Percentiles rank a stretch among this genome's conserved stretches.
Evolutionary conservation across 1,284 basidiomycete species (phyloP).

Genomic region (Somion occarium): DNA sequence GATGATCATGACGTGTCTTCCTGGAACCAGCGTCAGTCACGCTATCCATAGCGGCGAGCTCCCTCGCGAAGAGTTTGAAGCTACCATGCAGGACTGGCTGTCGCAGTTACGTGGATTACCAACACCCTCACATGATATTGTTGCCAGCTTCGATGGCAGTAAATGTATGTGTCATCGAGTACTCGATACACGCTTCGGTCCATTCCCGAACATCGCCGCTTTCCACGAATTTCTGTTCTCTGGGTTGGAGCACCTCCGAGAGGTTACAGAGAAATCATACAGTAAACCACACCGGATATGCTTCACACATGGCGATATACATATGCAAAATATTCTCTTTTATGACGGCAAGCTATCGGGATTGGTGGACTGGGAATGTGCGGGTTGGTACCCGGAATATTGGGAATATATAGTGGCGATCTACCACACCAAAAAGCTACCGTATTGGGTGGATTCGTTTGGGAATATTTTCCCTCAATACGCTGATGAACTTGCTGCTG

Average conservation of each 20-base stretch:
- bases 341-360: slow-evolving; percentile 7
- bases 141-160: slow-evolving; percentile 11
- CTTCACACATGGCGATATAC: slow-evolving; percentile 11
- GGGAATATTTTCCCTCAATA: neutral
- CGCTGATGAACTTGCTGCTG: neutral
- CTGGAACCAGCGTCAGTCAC: neutral
- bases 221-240: neutral
- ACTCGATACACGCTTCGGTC: slow-evolving; percentile 1
- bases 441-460: neutral
- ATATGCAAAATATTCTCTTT: slow-evolving; percentile 7
- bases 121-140: slow-evolving; percentile 8
- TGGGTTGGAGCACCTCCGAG: neutral
- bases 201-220: neutral
- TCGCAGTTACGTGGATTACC: slow-evolving; percentile 9
- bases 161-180: slow-evolving; percentile 5
- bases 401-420: slow-evolving; percentile 11
- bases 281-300: slow-evolving; percentile 1
- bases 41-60: neutral
- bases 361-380: slow-evolving; percentile 13
- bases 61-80: neutral
- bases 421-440: neutral
- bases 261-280: neutral
- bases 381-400: slow-evolving; percentile 11
- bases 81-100: slow-evolving; percentile 4
- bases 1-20: slow-evolving; percentile 8